Evolutionary conservation across 139 green algal species (phyloP).

Genomic region (Chlorella vulgaris): DNA sequence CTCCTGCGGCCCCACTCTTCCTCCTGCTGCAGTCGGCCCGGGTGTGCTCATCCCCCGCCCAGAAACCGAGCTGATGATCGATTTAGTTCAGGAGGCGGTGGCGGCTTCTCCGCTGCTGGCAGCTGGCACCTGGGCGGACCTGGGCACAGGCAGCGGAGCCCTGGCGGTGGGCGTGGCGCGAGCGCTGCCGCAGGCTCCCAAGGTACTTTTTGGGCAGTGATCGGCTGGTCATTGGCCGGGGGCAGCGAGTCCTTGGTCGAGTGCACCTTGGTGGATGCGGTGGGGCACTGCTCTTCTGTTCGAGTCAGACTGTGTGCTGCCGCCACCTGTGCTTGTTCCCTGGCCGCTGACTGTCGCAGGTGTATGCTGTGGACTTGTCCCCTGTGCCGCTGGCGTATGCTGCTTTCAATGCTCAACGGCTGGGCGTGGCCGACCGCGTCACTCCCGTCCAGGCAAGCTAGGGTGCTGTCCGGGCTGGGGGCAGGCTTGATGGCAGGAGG

Average conservation of each 20-base stretch:
- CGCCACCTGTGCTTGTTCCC: too few relatives aligned
- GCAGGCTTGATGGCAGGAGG: too few relatives aligned
- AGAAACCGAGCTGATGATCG: conserved; percentile 90
- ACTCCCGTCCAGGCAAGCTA: conserved; percentile 33
- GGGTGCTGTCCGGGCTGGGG: too few relatives aligned
- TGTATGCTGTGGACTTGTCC: conserved; percentile 75
- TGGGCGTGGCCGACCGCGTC: conserved; percentile 36
- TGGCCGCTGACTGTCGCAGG: conserved; percentile 18
- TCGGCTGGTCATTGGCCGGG: too few relatives aligned
- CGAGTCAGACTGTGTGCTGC: too few relatives aligned
- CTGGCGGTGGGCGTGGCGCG: conserved; percentile 79
- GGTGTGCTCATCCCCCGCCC: conserved; percentile 92
- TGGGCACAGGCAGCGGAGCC: conserved; percentile 92
- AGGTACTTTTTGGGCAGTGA: conserved; percentile 32
- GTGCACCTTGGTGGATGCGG: too few relatives aligned
- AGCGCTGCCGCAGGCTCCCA: conserved; percentile 40
- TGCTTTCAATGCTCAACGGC: conserved; percentile 56
- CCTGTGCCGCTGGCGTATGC: conserved; percentile 58
- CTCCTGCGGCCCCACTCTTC: too few relatives aligned
- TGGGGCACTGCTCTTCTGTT: too few relatives aligned
- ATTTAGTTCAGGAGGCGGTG: conserved; percentile 65
- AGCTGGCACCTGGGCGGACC: conserved; percentile 75
- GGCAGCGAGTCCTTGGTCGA: too few relatives aligned
- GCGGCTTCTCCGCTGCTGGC: conserved; percentile 34
- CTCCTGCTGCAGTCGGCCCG: conserved; percentile 44